These are phyloP conservation scores for Suhomyces kunorum DNA, from an alignment of 1,139 yeast species.

Conservation along the genomic window DNA sequence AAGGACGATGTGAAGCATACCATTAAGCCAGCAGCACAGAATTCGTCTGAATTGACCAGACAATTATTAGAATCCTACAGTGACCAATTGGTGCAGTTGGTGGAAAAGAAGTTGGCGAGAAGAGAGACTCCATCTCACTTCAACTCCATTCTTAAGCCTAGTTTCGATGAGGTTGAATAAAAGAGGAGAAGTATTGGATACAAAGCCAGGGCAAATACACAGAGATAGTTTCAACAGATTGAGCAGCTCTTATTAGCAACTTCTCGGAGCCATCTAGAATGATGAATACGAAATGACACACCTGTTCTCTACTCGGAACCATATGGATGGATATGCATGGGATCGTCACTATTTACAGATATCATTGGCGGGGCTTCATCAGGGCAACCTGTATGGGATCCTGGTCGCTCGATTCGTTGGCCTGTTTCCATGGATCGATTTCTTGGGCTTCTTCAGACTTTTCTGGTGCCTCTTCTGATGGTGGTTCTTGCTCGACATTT, in stretches of 20 bases:
- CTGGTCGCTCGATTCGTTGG: constrained; percentile 31
- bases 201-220: no score
- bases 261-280: no score
- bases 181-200: no score
- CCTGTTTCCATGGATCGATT: constrained; percentile 40
- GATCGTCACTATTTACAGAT: constrained; percentile 7
- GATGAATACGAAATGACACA: no score
- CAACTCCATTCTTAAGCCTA: constrained; percentile 1
- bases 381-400: constrained; percentile 40
- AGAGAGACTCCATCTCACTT: constrained; percentile 4
- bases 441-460: constrained; percentile 3
- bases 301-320: no score
- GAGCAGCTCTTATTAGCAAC: no score
- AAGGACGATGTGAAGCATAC: neutral
- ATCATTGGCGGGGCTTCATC: constrained; percentile 32
- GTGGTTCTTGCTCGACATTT: no score
- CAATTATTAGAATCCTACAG: constrained; percentile 35
- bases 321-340: no score
- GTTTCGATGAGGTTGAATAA: constrained; percentile 5
- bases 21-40: neutral
- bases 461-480: neutral
- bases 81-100: constrained; percentile 29
- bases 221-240: no score
- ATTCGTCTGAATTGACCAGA: neutral
- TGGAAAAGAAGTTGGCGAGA: constrained; percentile 22